Evolutionary conservation across 208 protist genomes (phyloP), one percentile per base, ranked within the genome.

Genomic region (Crithidia brevicula): DNA sequence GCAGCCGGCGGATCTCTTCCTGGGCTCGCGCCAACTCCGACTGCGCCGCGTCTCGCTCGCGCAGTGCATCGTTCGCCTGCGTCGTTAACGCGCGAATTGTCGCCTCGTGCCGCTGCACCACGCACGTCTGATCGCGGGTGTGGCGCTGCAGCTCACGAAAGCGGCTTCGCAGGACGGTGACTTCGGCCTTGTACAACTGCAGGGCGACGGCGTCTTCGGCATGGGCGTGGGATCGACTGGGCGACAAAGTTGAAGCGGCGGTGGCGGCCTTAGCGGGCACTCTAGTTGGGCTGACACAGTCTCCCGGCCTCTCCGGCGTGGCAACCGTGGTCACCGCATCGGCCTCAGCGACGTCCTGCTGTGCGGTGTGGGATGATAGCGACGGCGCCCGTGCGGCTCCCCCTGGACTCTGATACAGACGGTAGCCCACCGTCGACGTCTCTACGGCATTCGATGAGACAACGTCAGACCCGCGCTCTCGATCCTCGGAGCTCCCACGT

Each of bases 91-190:
- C 60, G 3, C 36, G 57, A 4, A 73, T 34, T n/a, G 28, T n/a
- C 15, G 34, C 6, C 23, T 59, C 67, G 4, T 73, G 46, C 4
- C 58, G 49, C 50, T 71, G 47, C 56, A 71, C 34, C 53, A 58
- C 43, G 31, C 63, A 65, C 23, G 67, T 36, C 42, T 75, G 68
- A 23, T 46, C 58, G 25, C 63, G 62, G 0, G 42, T 60, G 3
- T 63, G 50, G 3, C 38, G 56, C 54, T 79, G 66, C 6, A 73
- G 47, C 33, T 80, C 62, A 6, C 49, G 63, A 34, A 59, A 61
- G 27, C 45, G 75, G 13, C 59, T 18, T 3, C 59, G 58, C 43
- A 77, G 56, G 6, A 36, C 54, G 4, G 38, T 25, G 3, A 67
- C 60, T 27, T 81, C 69, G 3, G 52, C 65, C 7, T 20, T 40